Percentiles rank a stretch among this genome's conserved stretches.
Evolutionary conservation across 352 stramenopile genomes (phyloP).

Genomic region (Phytophthora sp.): DNA sequence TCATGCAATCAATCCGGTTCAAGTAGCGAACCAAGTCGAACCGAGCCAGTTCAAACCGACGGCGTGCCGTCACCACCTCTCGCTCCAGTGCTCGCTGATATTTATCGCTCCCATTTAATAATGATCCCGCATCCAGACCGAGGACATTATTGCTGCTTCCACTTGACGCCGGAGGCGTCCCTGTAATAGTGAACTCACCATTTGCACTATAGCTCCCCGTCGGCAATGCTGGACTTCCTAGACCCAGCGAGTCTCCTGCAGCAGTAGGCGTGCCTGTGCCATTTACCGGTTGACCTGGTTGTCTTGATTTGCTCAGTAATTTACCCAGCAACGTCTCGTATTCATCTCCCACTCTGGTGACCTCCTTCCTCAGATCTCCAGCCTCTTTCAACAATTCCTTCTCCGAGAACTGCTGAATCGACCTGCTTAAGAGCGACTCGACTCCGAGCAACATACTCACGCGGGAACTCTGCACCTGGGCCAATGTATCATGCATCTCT

Average conservation of each 20-base stretch:
- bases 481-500: constrained; percentile 83
- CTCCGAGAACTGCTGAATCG: constrained; percentile 70
- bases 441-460: constrained; percentile 86
- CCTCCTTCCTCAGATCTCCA: constrained; percentile 71
- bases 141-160: constrained; percentile 33
- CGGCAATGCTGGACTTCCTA: constrained; percentile 35
- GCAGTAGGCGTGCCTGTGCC: constrained; percentile 36
- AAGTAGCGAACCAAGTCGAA: constrained; percentile 88
- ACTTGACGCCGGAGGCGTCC: constrained; percentile 24
- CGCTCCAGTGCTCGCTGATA: constrained; percentile 64
- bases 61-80: constrained; percentile 64
- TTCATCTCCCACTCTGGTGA: constrained; percentile 71
- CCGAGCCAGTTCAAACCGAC: constrained; percentile 81
- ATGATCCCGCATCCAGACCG: constrained; percentile 14
- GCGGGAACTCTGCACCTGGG: constrained; percentile 81
- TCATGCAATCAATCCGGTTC: constrained; percentile 83
- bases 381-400: constrained; percentile 78
- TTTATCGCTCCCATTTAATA: constrained; percentile 36
- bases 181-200: constrained; percentile 22
- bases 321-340: constrained; percentile 87
- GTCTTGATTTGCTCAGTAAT: constrained; percentile 70
- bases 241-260: constrained; percentile 27
- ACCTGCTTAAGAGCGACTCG: constrained; percentile 73
- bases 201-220: constrained; percentile 16
- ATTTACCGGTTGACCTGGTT: constrained; percentile 29